A percentile compares a stretch with the other conserved stretches of the same genome.
phyloP scores from a whole-genome alignment of 805 yeast genomes.

The Wickerhamomyces pijperi region DNA sequence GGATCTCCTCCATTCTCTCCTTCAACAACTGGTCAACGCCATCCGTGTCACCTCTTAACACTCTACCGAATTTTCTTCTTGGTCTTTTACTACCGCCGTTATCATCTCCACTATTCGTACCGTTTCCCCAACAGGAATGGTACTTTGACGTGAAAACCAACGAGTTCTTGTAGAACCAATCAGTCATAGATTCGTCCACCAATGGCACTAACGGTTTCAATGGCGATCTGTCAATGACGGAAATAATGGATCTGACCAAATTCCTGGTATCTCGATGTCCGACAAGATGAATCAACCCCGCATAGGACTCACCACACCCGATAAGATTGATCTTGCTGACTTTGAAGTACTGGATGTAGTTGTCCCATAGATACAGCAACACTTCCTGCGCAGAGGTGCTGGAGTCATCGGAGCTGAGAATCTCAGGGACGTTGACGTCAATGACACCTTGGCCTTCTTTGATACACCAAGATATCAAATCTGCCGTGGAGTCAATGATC shows the following conservation, averaged over 20 bases:
- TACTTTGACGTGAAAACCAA: slow-evolving; percentile 64
- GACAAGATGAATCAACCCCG: slow-evolving; percentile 74
- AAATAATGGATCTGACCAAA: slow-evolving; percentile 59
- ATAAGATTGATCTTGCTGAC: slow-evolving; percentile 64
- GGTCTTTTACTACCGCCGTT: slow-evolving; percentile 52
- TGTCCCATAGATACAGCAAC: slow-evolving; percentile 79
- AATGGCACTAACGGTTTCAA: slow-evolving; percentile 74
- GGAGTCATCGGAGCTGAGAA: slow-evolving; percentile 27
- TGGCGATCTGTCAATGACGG: slow-evolving; percentile 56
- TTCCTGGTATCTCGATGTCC: slow-evolving; percentile 69
- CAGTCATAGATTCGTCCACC: slow-evolving; percentile 80
- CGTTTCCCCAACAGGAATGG: slow-evolving; percentile 73
- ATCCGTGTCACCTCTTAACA: slow-evolving; percentile 58
- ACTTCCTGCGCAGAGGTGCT: slow-evolving; percentile 67
- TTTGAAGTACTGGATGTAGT: slow-evolving; percentile 67
- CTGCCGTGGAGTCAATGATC: slow-evolving; percentile 62
- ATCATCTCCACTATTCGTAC: slow-evolving; percentile 6
- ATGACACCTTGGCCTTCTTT: slow-evolving; percentile 61
- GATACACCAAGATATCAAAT: slow-evolving; percentile 59
- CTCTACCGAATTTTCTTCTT: slow-evolving; percentile 85
- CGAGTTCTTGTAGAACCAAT: slow-evolving; percentile 86
- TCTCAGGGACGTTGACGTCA: slow-evolving; percentile 71
- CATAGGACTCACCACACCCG: slow-evolving; percentile 85
- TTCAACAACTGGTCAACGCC: slow-evolving; percentile 68
- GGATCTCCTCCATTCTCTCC: slow-evolving; percentile 77